Evolutionary conservation across 768 basidiomycete genomes (phyloP).

Genomic region (Pulveroboletus sp.): DNA sequence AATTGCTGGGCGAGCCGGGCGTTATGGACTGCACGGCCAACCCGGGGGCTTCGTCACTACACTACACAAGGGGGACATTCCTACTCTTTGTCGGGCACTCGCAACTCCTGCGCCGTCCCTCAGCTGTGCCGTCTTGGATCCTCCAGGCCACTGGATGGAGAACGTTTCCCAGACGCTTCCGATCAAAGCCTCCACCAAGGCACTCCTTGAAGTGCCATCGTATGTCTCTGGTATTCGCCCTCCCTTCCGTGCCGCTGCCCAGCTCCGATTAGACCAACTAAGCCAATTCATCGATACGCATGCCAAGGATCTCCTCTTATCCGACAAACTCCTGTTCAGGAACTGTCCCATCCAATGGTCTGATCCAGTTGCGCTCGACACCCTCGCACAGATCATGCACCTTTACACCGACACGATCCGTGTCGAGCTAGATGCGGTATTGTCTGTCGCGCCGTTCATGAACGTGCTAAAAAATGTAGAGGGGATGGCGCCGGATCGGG

Average conservation of each 20-base stretch:
- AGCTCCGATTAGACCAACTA: conserved; percentile 22
- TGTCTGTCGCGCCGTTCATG: conserved; percentile 22
- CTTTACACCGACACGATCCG: conserved; percentile 33
- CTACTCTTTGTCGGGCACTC: conserved; percentile 53
- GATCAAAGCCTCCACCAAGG: conserved; percentile 31
- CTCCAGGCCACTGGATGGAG: conserved; percentile 21
- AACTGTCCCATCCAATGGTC: conserved; percentile 26
- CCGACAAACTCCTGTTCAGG: conserved; percentile 42
- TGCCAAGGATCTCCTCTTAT: conserved; percentile 35
- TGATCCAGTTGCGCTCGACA: conserved; percentile 19
- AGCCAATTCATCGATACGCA: conserved; percentile 43
- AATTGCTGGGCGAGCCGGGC: conserved; percentile 91
- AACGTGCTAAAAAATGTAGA: conserved; percentile 20
- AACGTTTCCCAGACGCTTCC: conserved; percentile 42
- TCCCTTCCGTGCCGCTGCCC: conserved; percentile 37
- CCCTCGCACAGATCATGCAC: conserved; percentile 15
- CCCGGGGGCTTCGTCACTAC: conserved; percentile 72
- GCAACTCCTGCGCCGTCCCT: conserved; percentile 47
- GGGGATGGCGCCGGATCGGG: conserved; percentile 16
- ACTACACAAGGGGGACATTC: conserved; percentile 56
- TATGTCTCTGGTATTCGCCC: conserved; percentile 45
- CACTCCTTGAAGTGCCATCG: conserved; percentile 45
- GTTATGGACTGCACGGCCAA: conserved; percentile 64
- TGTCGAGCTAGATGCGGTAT: conserved; percentile 19
- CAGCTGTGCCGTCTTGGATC: conserved; percentile 45